Base-by-base conservation (phyloP, 1,139 yeast species). In the Candida smagusa region DNA sequence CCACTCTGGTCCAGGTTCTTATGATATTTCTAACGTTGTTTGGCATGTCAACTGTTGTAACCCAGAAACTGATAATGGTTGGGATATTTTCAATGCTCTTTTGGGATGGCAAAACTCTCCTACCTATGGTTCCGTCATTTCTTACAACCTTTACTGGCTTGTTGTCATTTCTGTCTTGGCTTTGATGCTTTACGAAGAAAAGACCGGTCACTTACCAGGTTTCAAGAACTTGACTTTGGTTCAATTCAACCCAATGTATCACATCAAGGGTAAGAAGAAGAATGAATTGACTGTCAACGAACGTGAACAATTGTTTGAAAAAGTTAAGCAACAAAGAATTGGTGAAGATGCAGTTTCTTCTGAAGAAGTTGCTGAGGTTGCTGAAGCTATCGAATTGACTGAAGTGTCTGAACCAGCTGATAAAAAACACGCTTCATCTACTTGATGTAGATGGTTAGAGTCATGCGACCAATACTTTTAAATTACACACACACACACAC, bases 31-130 rank as follows among this genome's bases (percentile, higher is more conserved):
- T 24, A 79, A 76, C 44, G 74, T 84, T 11, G 86, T 90, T 2
- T 90, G 97, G 97, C 97, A 90, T 65, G 97, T 90, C 30, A 89
- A 90, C 67, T 90, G 97, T 63, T 90, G 97, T 66, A 88, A 88
- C 59, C 96, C 97, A 12, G 81, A 84, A 49, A 83, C 75, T 31
- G 95, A 85, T 57, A 90, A 90, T 27, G 92, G 95, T 45, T 90
- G 96, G 96, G 88, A 87, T 83, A 73, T 90, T 27, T 75, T 89
- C 58, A 89, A 92, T 50, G 97, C 97, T n/a, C 48, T 55, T 39
- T 54, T 55, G 42, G 59, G 59, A 28, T 56, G 60, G 60, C 59
- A 56, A 41, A 56, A 56, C 44, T 51, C 59, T 9, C 59, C 59
- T 22, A 54, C 60, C 12, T 50, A 52, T 34, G 60, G 58, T 11